Evolutionary conservation across 495 filamentous ascomycete species (phyloP).

Genomic region (Neurospora sp.): DNA sequence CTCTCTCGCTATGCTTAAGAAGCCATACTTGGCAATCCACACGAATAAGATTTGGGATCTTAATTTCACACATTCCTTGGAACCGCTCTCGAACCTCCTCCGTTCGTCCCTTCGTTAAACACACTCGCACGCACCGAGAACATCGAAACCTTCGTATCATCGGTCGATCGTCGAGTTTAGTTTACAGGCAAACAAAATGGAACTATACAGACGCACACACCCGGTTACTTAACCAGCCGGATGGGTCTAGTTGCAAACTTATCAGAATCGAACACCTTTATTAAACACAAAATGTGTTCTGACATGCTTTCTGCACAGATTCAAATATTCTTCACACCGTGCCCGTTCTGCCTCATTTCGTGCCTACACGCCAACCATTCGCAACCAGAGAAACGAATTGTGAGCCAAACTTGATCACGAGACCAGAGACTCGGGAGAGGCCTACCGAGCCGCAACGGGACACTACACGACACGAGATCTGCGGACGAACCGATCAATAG

Average conservation of each 20-base stretch:
- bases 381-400: neutral
- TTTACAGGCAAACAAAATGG: neutral
- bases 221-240: neutral
- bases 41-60: neutral
- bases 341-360: neutral
- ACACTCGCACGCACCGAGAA: neutral
- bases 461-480: neutral
- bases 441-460: neutral
- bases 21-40: neutral
- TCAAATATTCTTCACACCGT: neutral
- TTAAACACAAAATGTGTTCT: neutral
- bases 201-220: neutral
- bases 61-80: neutral
- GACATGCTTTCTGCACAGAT: neutral
- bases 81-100: neutral
- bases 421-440: neutral
- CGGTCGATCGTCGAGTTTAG: neutral
- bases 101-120: neutral
- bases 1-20: neutral
- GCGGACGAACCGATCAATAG: neutral
- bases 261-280: neutral
- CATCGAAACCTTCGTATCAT: neutral
- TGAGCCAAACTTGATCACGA: neutral
- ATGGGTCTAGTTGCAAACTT: neutral
- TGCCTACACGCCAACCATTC: neutral